Evolutionary conservation across 164 flowering plant genomes (phyloP).

Genomic region (Vitis amurensis): DNA sequence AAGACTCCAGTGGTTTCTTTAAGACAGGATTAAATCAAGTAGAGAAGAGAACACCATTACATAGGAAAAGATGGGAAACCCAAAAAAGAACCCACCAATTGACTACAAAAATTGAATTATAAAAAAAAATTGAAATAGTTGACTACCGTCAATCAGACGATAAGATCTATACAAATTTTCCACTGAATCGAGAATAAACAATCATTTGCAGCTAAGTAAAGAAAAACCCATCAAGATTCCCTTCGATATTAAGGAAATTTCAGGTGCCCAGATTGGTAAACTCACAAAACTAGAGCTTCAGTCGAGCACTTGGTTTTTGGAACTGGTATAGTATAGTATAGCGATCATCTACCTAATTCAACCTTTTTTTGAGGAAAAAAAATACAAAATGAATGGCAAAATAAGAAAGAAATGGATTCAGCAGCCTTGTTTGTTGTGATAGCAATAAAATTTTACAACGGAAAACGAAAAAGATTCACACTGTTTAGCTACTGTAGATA

Average conservation of each 20-base stretch:
- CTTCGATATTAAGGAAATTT: background rate
- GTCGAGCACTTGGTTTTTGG: no score
- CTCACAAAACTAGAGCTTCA: background rate
- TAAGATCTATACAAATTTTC: background rate
- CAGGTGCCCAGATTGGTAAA: background rate
- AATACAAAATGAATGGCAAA: no score
- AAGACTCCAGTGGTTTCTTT: background rate
- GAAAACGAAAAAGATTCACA: no score
- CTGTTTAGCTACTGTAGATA: no score
- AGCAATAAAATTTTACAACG: no score
- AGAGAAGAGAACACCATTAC: background rate
- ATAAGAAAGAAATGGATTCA: no score
- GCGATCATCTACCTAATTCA: no score
- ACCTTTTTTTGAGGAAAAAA: no score
- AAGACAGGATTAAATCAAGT: background rate
- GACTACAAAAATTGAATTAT: background rate
- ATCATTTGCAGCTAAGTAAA: background rate
- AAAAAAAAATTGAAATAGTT: background rate
- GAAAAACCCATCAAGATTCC: background rate
- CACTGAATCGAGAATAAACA: background rate
- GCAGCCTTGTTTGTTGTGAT: no score
- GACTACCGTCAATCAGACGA: background rate
- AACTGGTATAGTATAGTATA: no score
- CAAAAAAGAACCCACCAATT: background rate
- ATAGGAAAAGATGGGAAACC: conserved; percentile 2